Evolutionary conservation across 495 filamentous ascomycete genomes (phyloP).

Genomic region (Aspergillus mulundensis): DNA sequence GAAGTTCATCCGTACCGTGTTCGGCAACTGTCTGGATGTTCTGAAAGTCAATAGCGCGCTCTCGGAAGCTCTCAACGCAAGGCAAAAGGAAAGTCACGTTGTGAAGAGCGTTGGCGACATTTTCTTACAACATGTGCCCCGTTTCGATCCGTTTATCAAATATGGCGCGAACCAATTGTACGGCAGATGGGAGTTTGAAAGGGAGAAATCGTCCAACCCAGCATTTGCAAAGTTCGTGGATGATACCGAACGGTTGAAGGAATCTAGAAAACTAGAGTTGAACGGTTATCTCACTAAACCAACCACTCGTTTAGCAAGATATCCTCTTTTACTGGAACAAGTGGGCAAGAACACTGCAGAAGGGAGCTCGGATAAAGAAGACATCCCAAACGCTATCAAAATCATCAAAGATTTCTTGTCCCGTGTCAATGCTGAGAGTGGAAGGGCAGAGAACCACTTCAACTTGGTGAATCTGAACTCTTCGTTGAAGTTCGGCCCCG

Average conservation of each 20-base stretch:
- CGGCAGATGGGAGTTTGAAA: slow-evolving; percentile 97
- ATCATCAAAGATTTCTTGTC: slow-evolving; percentile 83
- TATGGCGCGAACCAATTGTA: slow-evolving; percentile 96
- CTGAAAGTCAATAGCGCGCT: slow-evolving; percentile 83
- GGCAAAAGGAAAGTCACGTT: slow-evolving; percentile 85
- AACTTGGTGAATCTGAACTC: slow-evolving; percentile 88
- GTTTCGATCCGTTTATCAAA: slow-evolving; percentile 92
- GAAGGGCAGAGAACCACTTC: slow-evolving; percentile 96
- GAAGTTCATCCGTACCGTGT: slow-evolving; percentile 88
- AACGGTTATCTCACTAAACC: slow-evolving; percentile 99
- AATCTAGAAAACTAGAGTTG: slow-evolving; percentile 92
- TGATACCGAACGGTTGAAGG: slow-evolving; percentile 92
- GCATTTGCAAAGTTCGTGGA: slow-evolving; percentile 90
- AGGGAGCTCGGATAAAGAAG: slow-evolving; percentile 80
- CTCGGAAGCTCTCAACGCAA: slow-evolving; percentile 78
- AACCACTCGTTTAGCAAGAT: slow-evolving; percentile 91
- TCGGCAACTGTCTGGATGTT: slow-evolving; percentile 94
- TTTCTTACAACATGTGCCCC: slow-evolving; percentile 85
- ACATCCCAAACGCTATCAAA: slow-evolving; percentile 81
- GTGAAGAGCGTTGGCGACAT: slow-evolving; percentile 91
- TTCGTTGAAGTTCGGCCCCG: slow-evolving; percentile 79
- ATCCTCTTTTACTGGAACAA: slow-evolving; percentile 90
- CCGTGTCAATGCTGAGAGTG: slow-evolving; percentile 89
- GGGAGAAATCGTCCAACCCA: slow-evolving; percentile 83
- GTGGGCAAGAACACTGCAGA: slow-evolving; percentile 84